These are phyloP conservation scores for Trypanosoma congolense DNA, from an alignment of 208 protist species.

Conservation along the genomic window DNA sequence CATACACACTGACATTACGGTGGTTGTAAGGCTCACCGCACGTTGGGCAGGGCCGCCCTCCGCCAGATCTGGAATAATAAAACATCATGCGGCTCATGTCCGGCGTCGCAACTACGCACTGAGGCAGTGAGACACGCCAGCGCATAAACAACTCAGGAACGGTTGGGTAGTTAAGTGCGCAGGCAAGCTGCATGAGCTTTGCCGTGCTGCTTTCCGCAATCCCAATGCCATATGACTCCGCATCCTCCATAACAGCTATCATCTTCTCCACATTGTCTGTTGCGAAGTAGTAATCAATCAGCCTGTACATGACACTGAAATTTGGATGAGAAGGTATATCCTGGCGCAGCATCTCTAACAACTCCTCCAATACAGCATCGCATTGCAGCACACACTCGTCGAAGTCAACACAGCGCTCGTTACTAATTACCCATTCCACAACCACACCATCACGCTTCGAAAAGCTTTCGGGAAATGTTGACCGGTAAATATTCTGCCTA, in stretches of 20 bases:
- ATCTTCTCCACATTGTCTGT: constrained; percentile 90
- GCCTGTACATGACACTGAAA: constrained; percentile 81
- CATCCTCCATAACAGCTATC: constrained; percentile 86
- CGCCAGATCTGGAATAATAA: constrained; percentile 76
- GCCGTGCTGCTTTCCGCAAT: constrained; percentile 86
- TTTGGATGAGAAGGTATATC: constrained; percentile 69
- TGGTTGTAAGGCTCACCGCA: constrained; percentile 87
- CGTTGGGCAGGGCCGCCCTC: constrained; percentile 66
- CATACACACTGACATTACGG: constrained; percentile 74
- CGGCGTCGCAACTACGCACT: constrained; percentile 85
- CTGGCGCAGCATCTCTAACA: constrained; percentile 64
- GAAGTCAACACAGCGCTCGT: constrained; percentile 69
- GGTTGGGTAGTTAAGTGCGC: constrained; percentile 75
- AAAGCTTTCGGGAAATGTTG: constrained; percentile 70
- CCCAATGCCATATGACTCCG: constrained; percentile 54
- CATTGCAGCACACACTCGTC: constrained; percentile 85
- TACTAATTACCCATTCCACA: constrained; percentile 78
- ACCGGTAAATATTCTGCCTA: constrained; percentile 81
- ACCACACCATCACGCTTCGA: constrained; percentile 83
- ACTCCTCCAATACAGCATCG: constrained; percentile 79
- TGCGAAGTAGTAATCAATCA: constrained; percentile 90
- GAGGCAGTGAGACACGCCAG: constrained; percentile 72
- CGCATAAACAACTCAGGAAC: constrained; percentile 78
- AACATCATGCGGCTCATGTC: constrained; percentile 89
- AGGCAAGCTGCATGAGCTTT: constrained; percentile 89